A percentile compares a stretch with the other conserved stretches of the same genome.
phyloP scores from a whole-genome alignment of 2,329 filamentous ascomycete genomes.

The Sporothrix luriei region DNA sequence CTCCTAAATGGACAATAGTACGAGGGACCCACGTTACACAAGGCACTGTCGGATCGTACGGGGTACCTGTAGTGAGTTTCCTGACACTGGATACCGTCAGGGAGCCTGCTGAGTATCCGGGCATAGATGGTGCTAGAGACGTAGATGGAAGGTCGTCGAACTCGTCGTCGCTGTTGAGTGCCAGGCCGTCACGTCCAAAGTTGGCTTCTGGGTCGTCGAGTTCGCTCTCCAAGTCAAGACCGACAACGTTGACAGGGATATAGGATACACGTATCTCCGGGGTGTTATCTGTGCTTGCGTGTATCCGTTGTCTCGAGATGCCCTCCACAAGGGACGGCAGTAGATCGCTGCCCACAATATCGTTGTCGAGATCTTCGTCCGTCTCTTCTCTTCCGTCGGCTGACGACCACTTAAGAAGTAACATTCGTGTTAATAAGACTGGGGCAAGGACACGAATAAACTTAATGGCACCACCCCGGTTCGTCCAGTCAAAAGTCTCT shows the following conservation, averaged over 20 bases:
- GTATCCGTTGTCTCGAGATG: conserved; percentile 68
- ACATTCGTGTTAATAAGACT: conserved; percentile 67
- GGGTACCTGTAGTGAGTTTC: conserved; percentile 39
- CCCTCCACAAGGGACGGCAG: conserved; percentile 57
- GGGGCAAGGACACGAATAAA: conserved; percentile 80
- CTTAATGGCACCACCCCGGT: conserved; percentile 76
- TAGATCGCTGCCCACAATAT: not conserved
- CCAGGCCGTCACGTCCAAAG: conserved; percentile 57
- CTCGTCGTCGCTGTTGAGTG: conserved; percentile 69
- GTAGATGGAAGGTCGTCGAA: conserved; percentile 45
- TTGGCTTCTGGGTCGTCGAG: conserved; percentile 48
- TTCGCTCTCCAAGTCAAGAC: conserved; percentile 74
- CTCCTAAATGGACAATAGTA: conserved; percentile 63
- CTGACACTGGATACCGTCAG: conserved; percentile 35
- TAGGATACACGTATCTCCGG: conserved; percentile 79
- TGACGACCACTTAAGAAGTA: conserved; percentile 36
- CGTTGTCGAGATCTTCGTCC: conserved; percentile 13
- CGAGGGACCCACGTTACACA: conserved; percentile 71
- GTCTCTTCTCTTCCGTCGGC: conserved; percentile 35
- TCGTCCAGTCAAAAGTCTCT: conserved; percentile 85
- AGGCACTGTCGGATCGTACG: conserved; percentile 66
- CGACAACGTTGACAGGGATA: conserved; percentile 73
- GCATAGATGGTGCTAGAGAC: conserved; percentile 31
- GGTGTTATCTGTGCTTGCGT: conserved; percentile 73
- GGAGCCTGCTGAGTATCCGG: not conserved